Evolutionary conservation across 2,329 filamentous ascomycete species (phyloP).

Genomic region (Penicillium griseofulvum): DNA sequence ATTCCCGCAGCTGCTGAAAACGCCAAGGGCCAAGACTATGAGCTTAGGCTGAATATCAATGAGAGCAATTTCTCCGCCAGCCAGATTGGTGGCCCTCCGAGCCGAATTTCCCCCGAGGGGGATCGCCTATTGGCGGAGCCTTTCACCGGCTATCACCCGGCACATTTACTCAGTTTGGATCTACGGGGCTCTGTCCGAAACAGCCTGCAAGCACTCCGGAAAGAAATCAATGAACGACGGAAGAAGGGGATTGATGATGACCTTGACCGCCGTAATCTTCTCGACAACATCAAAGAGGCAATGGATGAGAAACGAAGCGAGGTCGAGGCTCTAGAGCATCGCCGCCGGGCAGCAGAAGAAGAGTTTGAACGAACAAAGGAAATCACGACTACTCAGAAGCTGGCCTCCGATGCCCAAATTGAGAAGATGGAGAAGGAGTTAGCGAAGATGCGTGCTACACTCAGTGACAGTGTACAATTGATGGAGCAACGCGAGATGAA

Average conservation of each 20-base stretch:
- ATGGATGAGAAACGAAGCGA: constrained; percentile 94
- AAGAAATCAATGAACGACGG: constrained; percentile 87
- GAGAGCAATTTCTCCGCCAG: constrained; percentile 74
- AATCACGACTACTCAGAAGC: constrained; percentile 79
- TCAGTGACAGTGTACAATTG: constrained; percentile 82
- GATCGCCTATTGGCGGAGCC: constrained; percentile 81
- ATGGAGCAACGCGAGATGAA: constrained; percentile 97
- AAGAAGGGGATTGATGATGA: constrained; percentile 80
- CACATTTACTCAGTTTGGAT: constrained; percentile 84
- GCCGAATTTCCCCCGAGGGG: constrained; percentile 51
- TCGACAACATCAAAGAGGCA: constrained; percentile 93
- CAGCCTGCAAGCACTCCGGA: constrained; percentile 73
- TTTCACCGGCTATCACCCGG: constrained; percentile 82
- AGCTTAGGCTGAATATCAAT: constrained; percentile 79
- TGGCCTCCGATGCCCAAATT: constrained; percentile 86
- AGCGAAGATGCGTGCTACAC: constrained; percentile 80
- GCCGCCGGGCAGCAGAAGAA: constrained; percentile 81
- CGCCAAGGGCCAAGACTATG: constrained; percentile 79
- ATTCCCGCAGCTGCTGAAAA: constrained; percentile 83
- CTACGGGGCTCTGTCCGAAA: constrained; percentile 78
- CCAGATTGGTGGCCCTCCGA: constrained; percentile 51
- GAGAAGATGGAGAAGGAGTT: constrained; percentile 99
- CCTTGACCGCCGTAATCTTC: constrained; percentile 88
- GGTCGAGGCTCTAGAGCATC: constrained; percentile 86
- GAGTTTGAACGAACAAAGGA: constrained; percentile 95